Evolutionary conservation across 2,329 filamentous ascomycete genomes (phyloP), one percentile per base, ranked within the genome.

Genomic region (Ceratocystis lukuohia): DNA sequence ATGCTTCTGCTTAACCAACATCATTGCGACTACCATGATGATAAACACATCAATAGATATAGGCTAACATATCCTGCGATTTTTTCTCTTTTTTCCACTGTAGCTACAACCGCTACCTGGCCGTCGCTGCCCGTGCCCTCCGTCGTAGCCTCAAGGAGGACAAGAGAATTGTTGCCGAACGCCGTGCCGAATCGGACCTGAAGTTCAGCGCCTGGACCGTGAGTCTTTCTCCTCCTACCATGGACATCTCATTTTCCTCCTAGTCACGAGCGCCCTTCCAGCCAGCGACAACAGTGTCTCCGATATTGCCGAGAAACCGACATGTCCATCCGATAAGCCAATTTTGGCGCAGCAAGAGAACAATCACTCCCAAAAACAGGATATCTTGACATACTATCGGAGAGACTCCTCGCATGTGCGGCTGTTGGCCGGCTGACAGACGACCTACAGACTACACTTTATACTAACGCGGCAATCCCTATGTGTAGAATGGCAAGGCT

Each of bases 81-180:
- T 37, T 65, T 44, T 41, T 41, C 25, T 41, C 17, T 8, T 44
- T 41, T 25, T 50, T 20, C 50, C 28, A 33, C 65, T 70, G 71
- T 77, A 99, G 94, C 82, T 99, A 99, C 90, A 99, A 99, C 88
- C 94, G 92, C 82, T 97, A 96, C 87, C 87, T 99, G 77, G 87
- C 92, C 76, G 85, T 99, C 80, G 91, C 94, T 75, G 86, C 92
- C 79, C 91, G 92, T 79, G 89, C 90, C 76, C 89, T 99, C 77
- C 94, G 95, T 81, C 89, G 91, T 77, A 96, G 91, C 77, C 84
- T 99, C 78, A 96, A 97, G 84, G 94, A 99, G 75, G 90, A 94
- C 68, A 88, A 91, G 82, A 86, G 94, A 80, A 78, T 96, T 71
- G 77, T 77, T 72, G 91, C 92, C 71, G 94, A 97, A 85, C 88